phyloP scores from a whole-genome alignment of 2,329 filamentous ascomycete genomes.

The Fusarium succisae region DNA sequence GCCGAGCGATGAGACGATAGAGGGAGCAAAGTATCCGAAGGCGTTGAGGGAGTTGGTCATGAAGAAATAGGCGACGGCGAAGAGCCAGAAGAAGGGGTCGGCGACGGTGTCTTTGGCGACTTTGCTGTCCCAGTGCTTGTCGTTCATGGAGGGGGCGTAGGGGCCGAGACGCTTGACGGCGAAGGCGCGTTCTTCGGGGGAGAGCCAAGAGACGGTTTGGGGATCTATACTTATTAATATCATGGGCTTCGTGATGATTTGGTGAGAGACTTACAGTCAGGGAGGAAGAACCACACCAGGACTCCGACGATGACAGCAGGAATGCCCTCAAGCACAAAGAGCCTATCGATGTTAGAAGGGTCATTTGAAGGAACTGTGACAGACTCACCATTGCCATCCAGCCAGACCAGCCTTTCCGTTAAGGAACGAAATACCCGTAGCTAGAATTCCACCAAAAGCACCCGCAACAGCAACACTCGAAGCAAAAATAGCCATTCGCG shows the following conservation, averaged over 20 bases:
- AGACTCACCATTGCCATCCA: conserved; percentile 59
- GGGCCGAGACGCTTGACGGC: conserved; percentile 49
- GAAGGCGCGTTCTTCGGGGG: conserved; percentile 46
- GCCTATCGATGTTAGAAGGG: conserved; percentile 51
- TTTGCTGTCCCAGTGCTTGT: conserved; percentile 48
- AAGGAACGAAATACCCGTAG: conserved; percentile 59
- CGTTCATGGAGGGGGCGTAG: conserved; percentile 46
- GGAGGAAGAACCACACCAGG: conserved; percentile 45
- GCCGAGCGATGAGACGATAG: conserved; percentile 49
- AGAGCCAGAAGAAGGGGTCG: conserved; percentile 49
- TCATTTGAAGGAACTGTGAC: fast-evolving
- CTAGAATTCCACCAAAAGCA: conserved; percentile 69
- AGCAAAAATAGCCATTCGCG: conserved; percentile 68
- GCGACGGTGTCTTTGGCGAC: conserved; percentile 45
- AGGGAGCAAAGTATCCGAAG: conserved; percentile 49
- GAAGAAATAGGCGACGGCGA: conserved; percentile 44
- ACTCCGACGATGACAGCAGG: conserved; percentile 45
- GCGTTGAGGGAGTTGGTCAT: conserved; percentile 50
- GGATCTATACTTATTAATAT: conserved; percentile 33
- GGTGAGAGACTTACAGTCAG: conserved; percentile 38
- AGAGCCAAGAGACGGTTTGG: conserved; percentile 47
- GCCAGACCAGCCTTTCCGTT: conserved; percentile 57
- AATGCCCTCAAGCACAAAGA: conserved; percentile 66
- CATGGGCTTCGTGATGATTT: fast-evolving
- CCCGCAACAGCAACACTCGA: conserved; percentile 66